phyloP scores from a whole-genome alignment of 2,329 filamentous ascomycete species.

The Graphium sp. region DNA sequence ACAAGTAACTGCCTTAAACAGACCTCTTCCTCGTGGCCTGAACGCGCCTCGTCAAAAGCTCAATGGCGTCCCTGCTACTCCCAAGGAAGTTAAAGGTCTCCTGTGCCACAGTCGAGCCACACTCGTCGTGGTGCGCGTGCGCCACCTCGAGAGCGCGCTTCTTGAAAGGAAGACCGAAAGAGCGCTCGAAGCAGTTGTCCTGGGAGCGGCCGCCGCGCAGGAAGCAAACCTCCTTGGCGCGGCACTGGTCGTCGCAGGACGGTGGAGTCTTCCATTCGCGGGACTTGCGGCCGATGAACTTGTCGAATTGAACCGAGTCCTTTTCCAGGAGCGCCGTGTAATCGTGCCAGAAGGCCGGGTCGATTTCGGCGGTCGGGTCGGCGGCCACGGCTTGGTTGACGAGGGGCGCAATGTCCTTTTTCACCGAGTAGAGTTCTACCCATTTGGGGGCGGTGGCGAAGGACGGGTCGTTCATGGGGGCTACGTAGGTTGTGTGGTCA shows the following conservation, averaged over 20 bases:
- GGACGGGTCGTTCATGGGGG: constrained; percentile 26
- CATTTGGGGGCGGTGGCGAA: constrained; percentile 30
- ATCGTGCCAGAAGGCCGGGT: constrained; percentile 41
- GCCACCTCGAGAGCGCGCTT: constrained; percentile 12
- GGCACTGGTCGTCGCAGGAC: constrained; percentile 24
- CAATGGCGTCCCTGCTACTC: constrained; percentile 2
- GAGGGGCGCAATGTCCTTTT: constrained; percentile 30
- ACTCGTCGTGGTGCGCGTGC: constrained; percentile 8
- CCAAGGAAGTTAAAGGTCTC: constrained; percentile 8
- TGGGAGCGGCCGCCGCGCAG: constrained; percentile 32
- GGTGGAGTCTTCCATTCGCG: constrained; percentile 22
- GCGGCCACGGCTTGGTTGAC: constrained; percentile 20
- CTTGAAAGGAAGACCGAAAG: constrained; percentile 15
- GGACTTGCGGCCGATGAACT: constrained; percentile 27
- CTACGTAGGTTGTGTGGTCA: constrained; percentile 34
- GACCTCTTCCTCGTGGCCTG: constrained; percentile 1
- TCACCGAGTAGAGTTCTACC: constrained; percentile 38
- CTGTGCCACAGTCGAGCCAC: constrained; percentile 9
- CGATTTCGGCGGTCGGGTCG: constrained; percentile 24
- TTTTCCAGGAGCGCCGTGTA: constrained; percentile 29
- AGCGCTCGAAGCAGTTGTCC: constrained; percentile 28
- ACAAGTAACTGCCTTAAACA: constrained; percentile 1
- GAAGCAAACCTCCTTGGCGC: constrained; percentile 28
- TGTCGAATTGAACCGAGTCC: constrained; percentile 23
- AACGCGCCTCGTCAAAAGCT: too few relatives aligned